Conservation (phyloP, 148 eudicot genomes). For the Agrostemma githago region DNA sequence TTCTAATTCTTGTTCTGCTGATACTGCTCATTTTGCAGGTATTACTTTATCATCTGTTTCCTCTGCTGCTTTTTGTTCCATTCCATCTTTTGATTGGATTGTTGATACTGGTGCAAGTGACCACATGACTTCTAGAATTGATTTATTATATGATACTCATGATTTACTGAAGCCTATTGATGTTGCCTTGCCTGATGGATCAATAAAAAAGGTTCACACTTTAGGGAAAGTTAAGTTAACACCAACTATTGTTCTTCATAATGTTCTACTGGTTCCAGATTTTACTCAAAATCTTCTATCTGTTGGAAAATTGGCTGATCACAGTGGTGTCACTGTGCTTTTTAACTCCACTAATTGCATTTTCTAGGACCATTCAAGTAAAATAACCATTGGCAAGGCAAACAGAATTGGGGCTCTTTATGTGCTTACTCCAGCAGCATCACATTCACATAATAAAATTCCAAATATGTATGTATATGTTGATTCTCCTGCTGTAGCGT, state of each 20-base stretch:
- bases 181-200: neutral
- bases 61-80: no score
- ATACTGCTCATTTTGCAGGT: conserved; percentile 9
- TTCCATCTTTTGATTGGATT: no score
- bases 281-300: neutral
- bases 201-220: neutral
- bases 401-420: neutral
- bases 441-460: no score
- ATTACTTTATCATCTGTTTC: neutral
- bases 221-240: neutral
- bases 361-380: neutral
- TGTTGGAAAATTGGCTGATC: neutral
- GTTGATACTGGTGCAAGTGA: neutral
- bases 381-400: neutral
- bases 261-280: neutral
- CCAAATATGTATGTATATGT: no score
- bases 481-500: no score
- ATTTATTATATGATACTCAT: neutral
- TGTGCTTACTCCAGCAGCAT: neutral
- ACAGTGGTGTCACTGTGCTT: neutral
- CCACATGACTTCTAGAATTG: neutral
- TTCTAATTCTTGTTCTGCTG: no score
- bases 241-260: neutral
- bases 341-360: neutral
- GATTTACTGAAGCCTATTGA: neutral